Conservation (phyloP, 148 eudicot species). For the Fagopyrum homotropicum region DNA sequence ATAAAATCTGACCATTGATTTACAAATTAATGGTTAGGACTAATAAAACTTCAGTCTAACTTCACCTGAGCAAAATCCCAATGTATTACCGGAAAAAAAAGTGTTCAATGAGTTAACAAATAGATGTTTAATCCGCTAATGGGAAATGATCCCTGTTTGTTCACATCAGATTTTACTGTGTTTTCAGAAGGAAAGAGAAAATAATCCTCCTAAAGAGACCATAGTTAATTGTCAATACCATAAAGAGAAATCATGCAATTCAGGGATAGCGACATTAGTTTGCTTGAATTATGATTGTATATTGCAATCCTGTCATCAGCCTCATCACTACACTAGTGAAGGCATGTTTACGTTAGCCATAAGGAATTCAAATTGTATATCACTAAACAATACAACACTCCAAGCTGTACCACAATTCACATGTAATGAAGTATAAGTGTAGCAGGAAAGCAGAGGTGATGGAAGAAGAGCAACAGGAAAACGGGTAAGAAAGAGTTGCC, state of each 20-base stretch:
- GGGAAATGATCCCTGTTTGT: background rate
- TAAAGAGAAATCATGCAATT: constrained; percentile 1
- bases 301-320: background rate
- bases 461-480: background rate
- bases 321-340: background rate
- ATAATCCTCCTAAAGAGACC: background rate
- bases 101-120: background rate
- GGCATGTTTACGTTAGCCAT: constrained; percentile 1
- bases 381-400: constrained; percentile 1
- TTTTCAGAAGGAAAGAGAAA: background rate
- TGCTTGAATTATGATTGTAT: background rate
- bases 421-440: background rate
- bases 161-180: background rate
- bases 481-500: background rate
- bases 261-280: background rate
- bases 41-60: too few relatives aligned
- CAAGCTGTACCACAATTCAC: constrained; percentile 5
- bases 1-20: too few relatives aligned
- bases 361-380: background rate
- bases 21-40: too few relatives aligned
- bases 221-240: background rate
- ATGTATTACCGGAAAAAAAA: background rate
- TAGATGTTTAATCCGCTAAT: background rate
- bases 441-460: background rate
- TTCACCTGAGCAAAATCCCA: too few relatives aligned